Evolutionary conservation across 257 asterid genomes (phyloP), one percentile per base, ranked within the genome.

Genomic region (Coffea eugenioides): DNA sequence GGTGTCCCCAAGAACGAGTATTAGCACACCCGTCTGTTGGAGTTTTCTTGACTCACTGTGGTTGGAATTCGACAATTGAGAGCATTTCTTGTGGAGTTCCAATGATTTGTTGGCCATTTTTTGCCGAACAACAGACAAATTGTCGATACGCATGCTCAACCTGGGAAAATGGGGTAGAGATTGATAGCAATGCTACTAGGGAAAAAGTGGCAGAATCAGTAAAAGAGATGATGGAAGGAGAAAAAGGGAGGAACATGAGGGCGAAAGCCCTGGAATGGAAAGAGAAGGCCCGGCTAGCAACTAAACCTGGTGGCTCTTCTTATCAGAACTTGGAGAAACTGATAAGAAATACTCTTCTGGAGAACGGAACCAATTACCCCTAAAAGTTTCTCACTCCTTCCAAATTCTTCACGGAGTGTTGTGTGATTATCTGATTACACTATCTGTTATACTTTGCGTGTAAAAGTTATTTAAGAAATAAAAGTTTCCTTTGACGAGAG

Each of bases 101-200:
- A 6, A 88, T 91, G 92, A 90, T 91, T 0, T 86, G 92, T 57
- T 91, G 97, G 97, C 97, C 97, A 4, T 90, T 91, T 56, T 91
- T 91, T 31, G 91, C 96, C 0, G 96, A 91, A 74, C 96, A 91
- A 80, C 96, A 85, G 80, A 91, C 90, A 0, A 91, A 90, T 31
- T 91, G 92, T 62, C 62, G 89, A 21, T 91, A 88, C 39, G 84
- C 74, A 3, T 87, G 97, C 80, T 61, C 48, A 12, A 82, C 87
- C 13, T 91, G 97, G 92, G 86, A 46, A 57, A 75, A 78, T 8
- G 97, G 90, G 36, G 7, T 91, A 82, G 97, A 91, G 87, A 85
- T 90, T 4, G 94, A 88, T 48, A 87, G 88, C 21, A 88, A 83
- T 45, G 90, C 85, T 71, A 61, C 11, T 43, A 87, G 97, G 62